Evolutionary conservation across 495 filamentous ascomycete genomes (phyloP), one percentile per base, ranked within the genome.

Genomic region (Talaromyces wortmannii): DNA sequence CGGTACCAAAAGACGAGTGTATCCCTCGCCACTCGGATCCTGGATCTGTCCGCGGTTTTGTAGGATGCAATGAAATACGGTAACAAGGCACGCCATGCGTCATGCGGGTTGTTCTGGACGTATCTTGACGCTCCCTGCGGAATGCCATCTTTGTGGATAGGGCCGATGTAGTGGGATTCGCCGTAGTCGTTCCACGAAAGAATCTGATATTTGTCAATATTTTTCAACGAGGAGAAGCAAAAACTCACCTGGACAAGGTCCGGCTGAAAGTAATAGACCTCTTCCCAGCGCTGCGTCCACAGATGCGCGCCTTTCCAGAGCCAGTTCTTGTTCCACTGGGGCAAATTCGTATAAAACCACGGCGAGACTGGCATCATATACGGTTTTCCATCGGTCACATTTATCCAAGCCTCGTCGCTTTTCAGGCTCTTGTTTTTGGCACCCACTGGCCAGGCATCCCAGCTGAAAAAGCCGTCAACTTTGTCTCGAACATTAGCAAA

Each of bases 361-460:
- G 88, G 88, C 13, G 85, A 84, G 12, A 89, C 82, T 13, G 82
- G 80, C 87, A 90, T 90, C 87, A 91, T 90, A 68, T 84, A 91
- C 6, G 82, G 72, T 66, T 88, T 88, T 1, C 74, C 77, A 7
- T 59, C 63, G 10, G 81, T 66, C 15, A 66, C 68, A 8, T 70
- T 63, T 40, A 74, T 71, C 68, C 83, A 90, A 0, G 71, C 66
- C 16, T 65, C 56, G 57, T 91, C 88, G 29, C 74, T 73, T 15
- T 67, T 66, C 1, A 72, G 74, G 3, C 70, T 70, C 65, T 84
- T 86, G 32, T 77, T 70, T 1, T 69, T 63, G 3, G 79, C 71
- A 15, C 83, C 81, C 5, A 78, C 69, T 0, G 87, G 85, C 89
- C 89, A 92, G 4, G 86, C 85, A 59, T 83, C 83, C 87, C 89